phyloP scores from a whole-genome alignment of 768 basidiomycete genomes.

The Phaeotremella fagi region DNA sequence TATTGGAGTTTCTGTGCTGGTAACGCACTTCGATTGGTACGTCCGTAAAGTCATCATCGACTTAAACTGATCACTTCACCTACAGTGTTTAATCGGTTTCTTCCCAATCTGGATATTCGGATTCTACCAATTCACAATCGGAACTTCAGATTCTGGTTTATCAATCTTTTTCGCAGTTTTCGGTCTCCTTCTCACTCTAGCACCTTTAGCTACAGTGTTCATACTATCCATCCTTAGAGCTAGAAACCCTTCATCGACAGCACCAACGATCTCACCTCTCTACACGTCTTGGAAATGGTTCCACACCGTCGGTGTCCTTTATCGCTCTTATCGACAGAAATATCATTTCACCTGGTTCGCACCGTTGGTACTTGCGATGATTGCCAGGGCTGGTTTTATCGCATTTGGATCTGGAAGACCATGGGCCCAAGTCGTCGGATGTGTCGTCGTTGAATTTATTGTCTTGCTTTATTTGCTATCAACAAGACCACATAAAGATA shows the following conservation, averaged over 20 bases:
- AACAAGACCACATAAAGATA: conserved; percentile 62
- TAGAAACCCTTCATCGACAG: conserved; percentile 49
- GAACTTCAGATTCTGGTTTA: conserved; percentile 71
- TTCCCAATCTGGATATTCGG: conserved; percentile 71
- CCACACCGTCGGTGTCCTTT: conserved; percentile 43
- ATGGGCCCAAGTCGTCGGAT: conserved; percentile 63
- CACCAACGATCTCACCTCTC: conserved; percentile 51
- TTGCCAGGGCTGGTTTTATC: conserved; percentile 69
- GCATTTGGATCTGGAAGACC: conserved; percentile 56
- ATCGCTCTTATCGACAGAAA: conserved; percentile 60
- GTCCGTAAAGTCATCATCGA: conserved; percentile 33
- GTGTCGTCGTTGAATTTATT: conserved; percentile 64
- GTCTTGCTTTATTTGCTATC: conserved; percentile 56
- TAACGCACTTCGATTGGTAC: conserved; percentile 59
- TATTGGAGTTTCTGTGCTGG: conserved; percentile 39
- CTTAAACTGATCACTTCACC: background rate
- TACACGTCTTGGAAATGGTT: conserved; percentile 58
- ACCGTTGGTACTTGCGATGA: conserved; percentile 56
- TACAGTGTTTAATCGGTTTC: conserved; percentile 61
- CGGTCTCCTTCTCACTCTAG: conserved; percentile 56
- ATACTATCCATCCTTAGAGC: conserved; percentile 56
- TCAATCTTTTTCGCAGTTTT: conserved; percentile 73
- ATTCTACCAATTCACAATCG: conserved; percentile 84
- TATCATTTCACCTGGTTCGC: conserved; percentile 65
- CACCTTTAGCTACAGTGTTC: conserved; percentile 55